phyloP scores from a whole-genome alignment of 202 grass and related monocot species.

The Panicum virgatum region DNA sequence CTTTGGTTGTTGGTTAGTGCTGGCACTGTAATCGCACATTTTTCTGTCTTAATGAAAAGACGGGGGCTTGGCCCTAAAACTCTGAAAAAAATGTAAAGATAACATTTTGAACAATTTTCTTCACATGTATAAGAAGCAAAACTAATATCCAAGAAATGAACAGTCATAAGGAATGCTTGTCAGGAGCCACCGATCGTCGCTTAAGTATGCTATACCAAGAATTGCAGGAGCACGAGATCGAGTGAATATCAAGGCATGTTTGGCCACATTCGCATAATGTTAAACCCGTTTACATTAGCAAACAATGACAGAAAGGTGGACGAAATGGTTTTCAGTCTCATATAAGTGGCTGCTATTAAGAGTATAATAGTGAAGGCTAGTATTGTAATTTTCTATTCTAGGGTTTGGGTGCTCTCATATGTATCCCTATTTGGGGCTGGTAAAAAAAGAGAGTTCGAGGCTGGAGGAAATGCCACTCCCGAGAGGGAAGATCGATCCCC shows the following conservation, averaged over 20 bases:
- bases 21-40: too few species aligned
- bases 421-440: too few species aligned
- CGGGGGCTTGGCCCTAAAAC: too few species aligned
- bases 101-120: neutral
- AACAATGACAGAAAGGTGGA: constrained; percentile 15
- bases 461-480: too few species aligned
- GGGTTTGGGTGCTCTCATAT: too few species aligned
- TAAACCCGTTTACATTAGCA: constrained; percentile 19
- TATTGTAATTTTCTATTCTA: too few species aligned
- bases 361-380: too few species aligned
- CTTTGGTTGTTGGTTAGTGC: too few species aligned
- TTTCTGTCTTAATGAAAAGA: too few species aligned
- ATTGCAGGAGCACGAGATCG: neutral
- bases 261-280: constrained; percentile 1
- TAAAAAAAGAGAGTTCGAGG: too few species aligned
- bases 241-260: constrained; percentile 1
- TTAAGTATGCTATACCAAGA: neutral
- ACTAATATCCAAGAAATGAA: neutral
- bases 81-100: neutral
- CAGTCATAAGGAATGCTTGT: neutral
- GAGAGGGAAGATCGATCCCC: too few species aligned
- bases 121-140: neutral
- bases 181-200: neutral
- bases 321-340: neutral
- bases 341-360: constrained; percentile 26